phyloP scores from a whole-genome alignment of 2,329 filamentous ascomycete species.

The Macroventuria anomochaeta region DNA sequence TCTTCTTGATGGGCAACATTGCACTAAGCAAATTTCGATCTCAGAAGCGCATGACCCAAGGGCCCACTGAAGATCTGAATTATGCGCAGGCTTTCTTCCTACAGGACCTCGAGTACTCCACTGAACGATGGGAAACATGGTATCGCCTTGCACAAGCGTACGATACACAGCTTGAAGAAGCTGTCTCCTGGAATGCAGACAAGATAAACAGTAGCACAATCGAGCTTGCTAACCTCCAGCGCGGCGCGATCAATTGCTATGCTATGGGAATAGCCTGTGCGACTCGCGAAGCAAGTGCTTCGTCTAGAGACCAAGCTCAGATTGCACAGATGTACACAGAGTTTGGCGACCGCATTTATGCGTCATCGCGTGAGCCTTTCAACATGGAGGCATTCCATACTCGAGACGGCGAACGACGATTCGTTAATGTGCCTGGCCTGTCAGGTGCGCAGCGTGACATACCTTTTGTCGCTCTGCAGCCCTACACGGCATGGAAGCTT shows the following conservation, averaged over 20 bases:
- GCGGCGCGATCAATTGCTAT: conserved; percentile 81
- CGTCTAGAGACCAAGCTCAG: conserved; percentile 58
- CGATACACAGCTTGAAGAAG: conserved; percentile 86
- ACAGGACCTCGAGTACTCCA: conserved; percentile 81
- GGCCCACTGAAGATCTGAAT: conserved; percentile 82
- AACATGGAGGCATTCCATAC: conserved; percentile 70
- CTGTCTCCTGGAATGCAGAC: conserved; percentile 85
- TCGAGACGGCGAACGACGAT: conserved; percentile 64
- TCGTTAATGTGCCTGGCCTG: conserved; percentile 60
- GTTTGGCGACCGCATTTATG: conserved; percentile 72
- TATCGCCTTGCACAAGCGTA: conserved; percentile 86
- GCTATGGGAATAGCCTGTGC: conserved; percentile 71
- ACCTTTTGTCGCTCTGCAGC: conserved; percentile 64
- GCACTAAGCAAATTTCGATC: conserved; percentile 84
- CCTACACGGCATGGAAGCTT: conserved; percentile 69
- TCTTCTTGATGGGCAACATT: conserved; percentile 87
- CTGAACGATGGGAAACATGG: conserved; percentile 88
- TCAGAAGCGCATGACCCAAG: conserved; percentile 78
- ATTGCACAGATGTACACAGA: conserved; percentile 72
- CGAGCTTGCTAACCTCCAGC: conserved; percentile 77
- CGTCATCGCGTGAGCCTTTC: conserved; percentile 71
- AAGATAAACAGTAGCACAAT: conserved; percentile 85
- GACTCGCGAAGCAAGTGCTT: conserved; percentile 56
- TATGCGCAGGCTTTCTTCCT: conserved; percentile 80
- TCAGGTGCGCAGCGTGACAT: conserved; percentile 62